These are phyloP conservation scores for Fabrea salina DNA, from an alignment of 169 alveolate species.

Conservation along the genomic window DNA sequence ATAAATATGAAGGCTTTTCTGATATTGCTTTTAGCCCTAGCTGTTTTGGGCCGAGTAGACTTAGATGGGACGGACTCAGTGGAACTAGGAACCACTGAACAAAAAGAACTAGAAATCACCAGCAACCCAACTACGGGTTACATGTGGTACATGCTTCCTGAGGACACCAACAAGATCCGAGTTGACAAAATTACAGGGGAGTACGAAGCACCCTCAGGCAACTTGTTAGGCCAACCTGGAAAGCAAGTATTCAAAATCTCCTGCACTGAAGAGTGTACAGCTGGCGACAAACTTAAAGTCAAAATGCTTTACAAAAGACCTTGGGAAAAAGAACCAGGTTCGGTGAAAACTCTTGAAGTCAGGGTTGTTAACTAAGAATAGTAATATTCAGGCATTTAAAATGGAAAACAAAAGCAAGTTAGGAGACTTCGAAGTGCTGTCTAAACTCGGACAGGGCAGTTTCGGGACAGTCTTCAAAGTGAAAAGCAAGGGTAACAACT, in stretches of 20 bases:
- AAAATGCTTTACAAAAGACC: not conserved
- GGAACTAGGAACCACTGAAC: too few relatives aligned
- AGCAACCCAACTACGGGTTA: not conserved
- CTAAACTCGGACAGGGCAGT: slow-evolving; percentile 66
- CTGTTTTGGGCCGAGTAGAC: too few relatives aligned
- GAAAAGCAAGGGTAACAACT: slow-evolving; percentile 31
- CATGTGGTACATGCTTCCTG: not conserved
- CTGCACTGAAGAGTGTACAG: not conserved
- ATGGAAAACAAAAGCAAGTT: slow-evolving; percentile 38
- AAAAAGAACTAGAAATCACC: too few relatives aligned
- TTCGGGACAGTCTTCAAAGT: slow-evolving; percentile 68
- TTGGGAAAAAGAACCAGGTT: slow-evolving; percentile 9
- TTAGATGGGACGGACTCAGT: too few relatives aligned
- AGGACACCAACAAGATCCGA: not conserved
- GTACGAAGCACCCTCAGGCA: not conserved
- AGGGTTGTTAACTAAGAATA: not conserved
- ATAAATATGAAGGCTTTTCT: too few relatives aligned
- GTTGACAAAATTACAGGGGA: not conserved
- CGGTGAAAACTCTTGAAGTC: not conserved
- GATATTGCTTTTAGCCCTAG: too few relatives aligned
- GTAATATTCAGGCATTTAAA: too few relatives aligned
- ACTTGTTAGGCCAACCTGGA: not conserved
- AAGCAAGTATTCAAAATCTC: not conserved
- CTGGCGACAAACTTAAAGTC: not conserved
- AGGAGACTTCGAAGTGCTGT: slow-evolving; percentile 53